A percentile compares a stretch with the other conserved stretches of the same genome.
These are phyloP conservation scores for Millerozyma acaciae DNA, from an alignment of 805 yeast species.

Conservation along the genomic window DNA sequence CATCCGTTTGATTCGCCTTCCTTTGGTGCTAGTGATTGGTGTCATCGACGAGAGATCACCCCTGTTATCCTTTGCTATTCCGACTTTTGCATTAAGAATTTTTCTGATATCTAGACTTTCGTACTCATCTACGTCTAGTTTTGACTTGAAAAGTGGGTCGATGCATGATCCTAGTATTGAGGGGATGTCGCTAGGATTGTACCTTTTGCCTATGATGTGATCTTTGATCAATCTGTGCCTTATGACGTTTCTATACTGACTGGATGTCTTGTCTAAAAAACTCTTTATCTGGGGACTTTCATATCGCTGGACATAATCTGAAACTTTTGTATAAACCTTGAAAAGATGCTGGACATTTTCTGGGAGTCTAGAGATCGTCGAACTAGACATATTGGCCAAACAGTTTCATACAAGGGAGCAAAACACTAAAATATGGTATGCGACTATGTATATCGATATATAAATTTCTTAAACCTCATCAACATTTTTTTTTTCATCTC, in stretches of 20 bases:
- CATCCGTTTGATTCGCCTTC: constrained; percentile 13
- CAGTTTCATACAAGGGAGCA: too few species aligned
- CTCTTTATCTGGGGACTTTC: constrained; percentile 12
- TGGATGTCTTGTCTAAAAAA: constrained; percentile 14
- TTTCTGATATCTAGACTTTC: constrained; percentile 11
- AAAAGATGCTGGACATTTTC: constrained; percentile 15
- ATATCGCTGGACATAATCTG: constrained; percentile 8
- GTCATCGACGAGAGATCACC: constrained; percentile 8
- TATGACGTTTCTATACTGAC: constrained; percentile 17
- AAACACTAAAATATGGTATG: too few species aligned
- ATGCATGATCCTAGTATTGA: constrained; percentile 16
- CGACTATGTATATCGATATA: too few species aligned
- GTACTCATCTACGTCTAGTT: constrained; percentile 10
- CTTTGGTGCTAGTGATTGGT: constrained; percentile 5
- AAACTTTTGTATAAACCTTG: constrained; percentile 16
- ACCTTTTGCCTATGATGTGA: constrained; percentile 6
- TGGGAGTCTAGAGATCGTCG: constrained; percentile 20
- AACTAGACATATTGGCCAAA: constrained; percentile 20
- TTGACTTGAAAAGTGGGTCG: constrained; percentile 17
- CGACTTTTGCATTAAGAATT: constrained; percentile 9
- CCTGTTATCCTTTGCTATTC: constrained; percentile 1
- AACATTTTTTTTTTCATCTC: too few species aligned
- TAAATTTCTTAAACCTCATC: too few species aligned
- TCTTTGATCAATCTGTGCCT: constrained; percentile 16
- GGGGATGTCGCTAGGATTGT: constrained; percentile 19